Conservation (phyloP, 2,329 filamentous ascomycete species). For the Paraconiothyrium sp. region DNA sequence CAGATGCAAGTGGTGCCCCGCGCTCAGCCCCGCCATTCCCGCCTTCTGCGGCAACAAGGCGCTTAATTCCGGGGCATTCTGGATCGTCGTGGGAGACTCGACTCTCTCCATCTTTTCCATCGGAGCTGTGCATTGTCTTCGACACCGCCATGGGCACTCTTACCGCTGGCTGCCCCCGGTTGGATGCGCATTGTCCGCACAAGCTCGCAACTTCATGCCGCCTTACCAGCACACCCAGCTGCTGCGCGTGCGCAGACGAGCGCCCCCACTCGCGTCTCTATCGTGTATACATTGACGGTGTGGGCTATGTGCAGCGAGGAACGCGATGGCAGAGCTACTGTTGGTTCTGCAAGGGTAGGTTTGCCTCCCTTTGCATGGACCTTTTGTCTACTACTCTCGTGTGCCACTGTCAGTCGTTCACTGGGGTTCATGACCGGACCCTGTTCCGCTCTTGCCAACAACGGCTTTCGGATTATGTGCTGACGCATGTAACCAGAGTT, state of each 20-base stretch:
- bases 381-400: neutral
- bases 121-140: neutral
- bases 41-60: slow-evolving; percentile 5
- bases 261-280: slow-evolving; percentile 55
- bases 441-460: neutral
- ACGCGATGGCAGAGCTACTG: slow-evolving; percentile 62
- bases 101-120: neutral
- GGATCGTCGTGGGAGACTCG: neutral
- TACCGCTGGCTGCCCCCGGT: slow-evolving; percentile 48
- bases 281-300: slow-evolving; percentile 59
- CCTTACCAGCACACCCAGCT: slow-evolving; percentile 51
- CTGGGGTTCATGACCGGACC: neutral
- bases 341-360: slow-evolving; percentile 59
- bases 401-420: neutral
- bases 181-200: slow-evolving; percentile 51
- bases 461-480: slow-evolving; percentile 7
- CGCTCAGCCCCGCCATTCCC: slow-evolving; percentile 1
- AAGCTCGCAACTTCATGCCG: slow-evolving; percentile 55
- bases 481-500: slow-evolving; percentile 49
- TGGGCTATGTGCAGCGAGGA: slow-evolving; percentile 60
- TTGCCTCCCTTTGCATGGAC: neutral
- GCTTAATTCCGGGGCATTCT: slow-evolving; percentile 2
- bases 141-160: slow-evolving; percentile 48
- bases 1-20: neutral
- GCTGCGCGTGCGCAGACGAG: slow-evolving; percentile 54